These are phyloP conservation scores for Alternaria triticimaculans DNA, from an alignment of 2,329 filamentous ascomycete genomes.

Conservation along the genomic window DNA sequence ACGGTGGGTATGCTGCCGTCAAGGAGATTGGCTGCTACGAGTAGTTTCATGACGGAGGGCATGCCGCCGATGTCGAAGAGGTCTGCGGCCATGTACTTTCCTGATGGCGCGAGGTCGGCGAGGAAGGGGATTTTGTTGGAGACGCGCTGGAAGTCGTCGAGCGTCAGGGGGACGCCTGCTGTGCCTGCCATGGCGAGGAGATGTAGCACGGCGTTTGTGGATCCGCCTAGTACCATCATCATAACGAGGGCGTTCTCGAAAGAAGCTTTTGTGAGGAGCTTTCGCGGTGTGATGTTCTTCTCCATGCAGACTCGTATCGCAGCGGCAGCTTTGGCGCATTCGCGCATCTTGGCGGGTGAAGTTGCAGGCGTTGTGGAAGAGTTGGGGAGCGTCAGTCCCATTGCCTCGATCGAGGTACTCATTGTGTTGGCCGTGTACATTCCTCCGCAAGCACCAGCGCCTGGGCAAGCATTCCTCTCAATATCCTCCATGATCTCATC, in stretches of 20 bases:
- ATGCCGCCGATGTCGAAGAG: slow-evolving; percentile 86
- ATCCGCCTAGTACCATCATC: slow-evolving; percentile 90
- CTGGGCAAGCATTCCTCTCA: slow-evolving; percentile 78
- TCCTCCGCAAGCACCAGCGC: slow-evolving; percentile 81
- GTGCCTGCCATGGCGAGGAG: slow-evolving; percentile 90
- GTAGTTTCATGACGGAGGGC: slow-evolving; percentile 82
- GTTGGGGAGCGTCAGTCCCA: slow-evolving; percentile 82
- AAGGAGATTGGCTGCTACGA: slow-evolving; percentile 76
- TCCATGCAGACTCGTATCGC: slow-evolving; percentile 82
- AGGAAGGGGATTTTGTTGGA: slow-evolving; percentile 85
- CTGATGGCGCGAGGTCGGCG: slow-evolving; percentile 82
- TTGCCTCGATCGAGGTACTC: slow-evolving; percentile 70
- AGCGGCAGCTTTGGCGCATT: slow-evolving; percentile 81
- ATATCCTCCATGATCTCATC: slow-evolving; percentile 85
- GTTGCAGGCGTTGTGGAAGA: slow-evolving; percentile 83
- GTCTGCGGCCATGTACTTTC: slow-evolving; percentile 87
- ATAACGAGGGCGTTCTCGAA: slow-evolving; percentile 91
- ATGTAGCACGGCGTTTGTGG: slow-evolving; percentile 87
- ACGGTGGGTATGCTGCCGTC: slow-evolving; percentile 81
- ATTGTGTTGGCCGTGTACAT: slow-evolving; percentile 98
- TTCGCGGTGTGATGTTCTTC: slow-evolving; percentile 78
- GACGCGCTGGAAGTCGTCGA: slow-evolving; percentile 84
- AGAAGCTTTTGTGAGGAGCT: slow-evolving; percentile 78
- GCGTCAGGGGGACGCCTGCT: slow-evolving; percentile 75
- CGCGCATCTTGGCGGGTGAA: slow-evolving; percentile 82